A percentile compares a stretch with the other conserved stretches of the same genome.
Evolutionary conservation across 2,329 filamentous ascomycete species (phyloP).

Genomic region (Dactylonectria estremocensis): DNA sequence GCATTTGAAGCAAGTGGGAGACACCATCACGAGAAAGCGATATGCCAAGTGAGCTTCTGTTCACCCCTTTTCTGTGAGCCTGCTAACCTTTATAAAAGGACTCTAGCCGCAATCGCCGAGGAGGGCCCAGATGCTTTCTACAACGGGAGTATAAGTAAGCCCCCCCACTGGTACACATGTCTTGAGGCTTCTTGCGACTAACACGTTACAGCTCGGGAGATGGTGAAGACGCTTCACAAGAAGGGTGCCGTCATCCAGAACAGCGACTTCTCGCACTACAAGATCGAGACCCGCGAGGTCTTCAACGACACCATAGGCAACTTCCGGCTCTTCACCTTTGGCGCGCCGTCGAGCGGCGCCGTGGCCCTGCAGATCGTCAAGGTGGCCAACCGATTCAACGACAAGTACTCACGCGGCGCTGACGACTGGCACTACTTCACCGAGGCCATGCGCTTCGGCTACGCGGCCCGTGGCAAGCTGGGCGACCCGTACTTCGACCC

Average conservation of each 20-base stretch:
- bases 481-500: conserved; percentile 86
- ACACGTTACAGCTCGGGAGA: conserved; percentile 73
- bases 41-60: conserved; percentile 69
- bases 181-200: conserved; percentile 9
- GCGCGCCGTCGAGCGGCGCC: conserved; percentile 83
- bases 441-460: conserved; percentile 92
- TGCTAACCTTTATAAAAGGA: conserved; percentile 53
- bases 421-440: conserved; percentile 80
- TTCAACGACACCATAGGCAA: conserved; percentile 78
- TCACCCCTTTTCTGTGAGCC: not conserved
- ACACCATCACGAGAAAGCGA: conserved; percentile 84
- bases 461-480: conserved; percentile 82
- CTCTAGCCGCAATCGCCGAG: conserved; percentile 82
- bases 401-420: not conserved
- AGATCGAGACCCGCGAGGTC: conserved; percentile 74
- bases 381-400: conserved; percentile 81
- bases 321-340: conserved; percentile 78
- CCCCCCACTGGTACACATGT: not conserved
- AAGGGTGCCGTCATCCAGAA: conserved; percentile 89
- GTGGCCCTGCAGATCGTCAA: conserved; percentile 85
- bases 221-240: conserved; percentile 77
- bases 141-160: conserved; percentile 72
- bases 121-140: conserved; percentile 84
- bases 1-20: conserved; percentile 78
- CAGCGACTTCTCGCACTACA: conserved; percentile 82